phyloP scores from a whole-genome alignment of 495 filamentous ascomycete species.

The Xanthoparmelia taractica region DNA sequence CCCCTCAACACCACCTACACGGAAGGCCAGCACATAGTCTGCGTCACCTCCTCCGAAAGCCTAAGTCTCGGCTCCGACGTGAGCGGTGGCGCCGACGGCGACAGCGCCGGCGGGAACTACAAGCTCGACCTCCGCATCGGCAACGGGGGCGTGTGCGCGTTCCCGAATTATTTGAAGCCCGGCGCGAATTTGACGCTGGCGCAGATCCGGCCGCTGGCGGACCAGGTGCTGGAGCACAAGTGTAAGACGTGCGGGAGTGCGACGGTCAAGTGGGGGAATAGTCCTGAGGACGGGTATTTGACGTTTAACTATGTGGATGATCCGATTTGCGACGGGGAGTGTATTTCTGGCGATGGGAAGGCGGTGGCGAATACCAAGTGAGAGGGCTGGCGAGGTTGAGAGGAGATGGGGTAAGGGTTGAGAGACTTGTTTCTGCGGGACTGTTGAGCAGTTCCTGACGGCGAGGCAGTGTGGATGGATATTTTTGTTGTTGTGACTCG shows the following conservation, averaged over 20 bases:
- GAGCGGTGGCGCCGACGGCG: background rate
- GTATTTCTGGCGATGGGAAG: background rate
- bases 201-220: background rate
- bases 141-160: background rate
- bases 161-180: background rate
- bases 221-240: background rate
- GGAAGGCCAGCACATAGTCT: constrained; percentile 15
- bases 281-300: background rate
- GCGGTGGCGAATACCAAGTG: background rate
- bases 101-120: background rate
- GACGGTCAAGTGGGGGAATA: background rate
- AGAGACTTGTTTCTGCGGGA: background rate
- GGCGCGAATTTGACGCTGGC: background rate
- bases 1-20: constrained; percentile 4
- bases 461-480: background rate
- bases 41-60: constrained; percentile 6
- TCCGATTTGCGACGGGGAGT: background rate
- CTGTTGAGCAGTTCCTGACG: background rate
- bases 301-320: background rate
- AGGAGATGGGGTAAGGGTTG: background rate
- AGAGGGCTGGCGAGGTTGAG: background rate
- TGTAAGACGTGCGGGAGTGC: background rate
- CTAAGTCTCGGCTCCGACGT: constrained; percentile 1
- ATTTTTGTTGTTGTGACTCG: background rate
- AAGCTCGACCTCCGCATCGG: background rate